Base-by-base conservation (phyloP, 306 rosid genomes). In the Cercis canadensis region DNA sequence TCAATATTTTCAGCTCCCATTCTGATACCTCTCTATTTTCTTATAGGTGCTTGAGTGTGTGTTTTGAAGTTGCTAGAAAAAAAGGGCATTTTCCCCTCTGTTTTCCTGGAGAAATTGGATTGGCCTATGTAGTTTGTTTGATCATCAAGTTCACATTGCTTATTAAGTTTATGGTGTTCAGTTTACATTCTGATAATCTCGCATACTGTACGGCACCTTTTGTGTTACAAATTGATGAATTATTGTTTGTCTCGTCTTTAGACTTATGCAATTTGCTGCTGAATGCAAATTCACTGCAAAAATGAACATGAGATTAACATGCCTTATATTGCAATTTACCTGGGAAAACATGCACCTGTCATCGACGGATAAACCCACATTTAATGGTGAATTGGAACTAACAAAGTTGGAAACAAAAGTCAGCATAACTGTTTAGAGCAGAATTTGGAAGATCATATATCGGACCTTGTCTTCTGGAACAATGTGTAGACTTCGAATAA, bases 141-240 rank as follows among this genome's bases (percentile, higher is more conserved):
- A 15, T 63, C 24, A 15, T 66, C 12, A 57, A 51, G 70, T 75
- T 80, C 10, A 46, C 19, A 6, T 66, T 17, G 44, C 53, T 55
- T 16, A 57, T 47, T 49, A 6, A 55, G 45, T 32, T 72, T 16
- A 29, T 61, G 70, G 63, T 21, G 17, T 3, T 43, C 46, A 24
- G 64, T 57, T 56, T 36, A 56, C 8, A 31, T 67, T 67, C 63
- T 62, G 67, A 62, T 47, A 9, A 3, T 24, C 52, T 62, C 18
- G 40, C 41, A 14, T 47, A 60, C 47, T 65, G 56, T 57, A 60
- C 70, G 11, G 45, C 18, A 36, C 46, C 33, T 57, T 24, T 3
- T 24, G 29, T 24, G 29, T 24, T 24, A n/a, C n/a, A n/a, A n/a
- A n/a, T n/a, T n/a, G n/a, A n/a, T 34, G 39, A 34, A 34, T 34